Evolutionary conservation across 2,329 filamentous ascomycete genomes (phyloP), one percentile per base, ranked within the genome.

Genomic region (Verticillium zaregamsianum): DNA sequence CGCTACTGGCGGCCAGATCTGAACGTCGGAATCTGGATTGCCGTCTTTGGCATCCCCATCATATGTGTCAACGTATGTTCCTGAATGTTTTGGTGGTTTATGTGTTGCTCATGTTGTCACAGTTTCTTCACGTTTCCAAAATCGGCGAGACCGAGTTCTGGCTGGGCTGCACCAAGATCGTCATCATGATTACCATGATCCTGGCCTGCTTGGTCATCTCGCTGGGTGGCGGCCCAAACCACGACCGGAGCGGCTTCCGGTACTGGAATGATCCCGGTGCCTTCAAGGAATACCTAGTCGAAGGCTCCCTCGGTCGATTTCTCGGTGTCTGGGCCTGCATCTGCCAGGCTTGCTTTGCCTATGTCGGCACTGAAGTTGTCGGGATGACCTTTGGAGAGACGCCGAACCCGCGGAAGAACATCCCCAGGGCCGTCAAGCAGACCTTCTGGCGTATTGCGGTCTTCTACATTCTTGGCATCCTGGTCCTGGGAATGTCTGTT

Each of bases 321-420:
- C 69, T 80, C 7, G 77, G 76, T 4, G 71, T 75, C 25, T 76
- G 76, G 73, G 72, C 73, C 3, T 73, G 71, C 32, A 66, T 77
- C 28, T 72, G 74, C 56, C 72, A 75, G 59, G 73, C 77, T 2
- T 74, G 73, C 9, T 79, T 79, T 52, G 73, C 74, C 12, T 79
- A 76, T 52, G 70, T 73, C 35, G 90, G 89, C 63, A 90, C 89
- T 2, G 90, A 92, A 70, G 79, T 92, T 55, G 87, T 92, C 58
- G 90, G 90, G 75, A 88, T 93, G 17, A 92, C 90, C 0, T 89
- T 91, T 32, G 90, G 88, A 3, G 69, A 71, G 60, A 65, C 68
- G 1, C 65, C 62, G 3, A 69, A 69, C 55, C 69, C 69, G 3
- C 45, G 66, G 5, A 67, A 65, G 37, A 68, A 61, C 12, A 66